Percentiles rank a stretch among this genome's conserved stretches.
These are phyloP conservation scores for Tulasnella sp. DNA, from an alignment of 768 basidiomycete species.

Conservation along the genomic window DNA sequence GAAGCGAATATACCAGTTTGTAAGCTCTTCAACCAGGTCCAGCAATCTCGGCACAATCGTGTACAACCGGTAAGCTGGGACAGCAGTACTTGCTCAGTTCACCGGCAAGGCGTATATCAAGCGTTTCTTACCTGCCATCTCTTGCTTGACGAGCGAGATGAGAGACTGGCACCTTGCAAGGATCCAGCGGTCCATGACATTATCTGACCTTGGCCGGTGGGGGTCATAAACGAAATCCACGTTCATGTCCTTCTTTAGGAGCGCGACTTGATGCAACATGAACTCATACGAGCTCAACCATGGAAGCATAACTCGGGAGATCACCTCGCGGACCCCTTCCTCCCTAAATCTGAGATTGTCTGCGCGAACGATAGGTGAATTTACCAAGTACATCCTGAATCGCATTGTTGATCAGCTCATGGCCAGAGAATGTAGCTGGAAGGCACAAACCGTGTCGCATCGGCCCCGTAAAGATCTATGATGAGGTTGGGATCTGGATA, in stretches of 20 bases:
- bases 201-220: constrained; percentile 78
- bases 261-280: constrained; percentile 91
- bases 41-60: constrained; percentile 95
- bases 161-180: constrained; percentile 97
- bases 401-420: constrained; percentile 19
- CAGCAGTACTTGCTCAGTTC: not conserved
- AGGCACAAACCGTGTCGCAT: constrained; percentile 75
- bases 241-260: constrained; percentile 79
- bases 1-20: constrained; percentile 99
- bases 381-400: constrained; percentile 92
- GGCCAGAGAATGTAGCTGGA: not conserved
- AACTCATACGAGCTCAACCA: constrained; percentile 99
- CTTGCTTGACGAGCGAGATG: constrained; percentile 85
- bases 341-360: constrained; percentile 98
- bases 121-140: constrained; percentile 74
- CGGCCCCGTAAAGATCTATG: constrained; percentile 90
- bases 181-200: constrained; percentile 99
- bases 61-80: constrained; percentile 82
- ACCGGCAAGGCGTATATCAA: not conserved
- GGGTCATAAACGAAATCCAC: constrained; percentile 84
- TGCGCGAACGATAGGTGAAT: constrained; percentile 96
- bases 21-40: constrained; percentile 91
- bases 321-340: constrained; percentile 95
- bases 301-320: constrained; percentile 93
- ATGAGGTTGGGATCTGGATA: constrained; percentile 95